Evolutionary conservation across 202 grass and related monocot species (phyloP).

Genomic region (Elaeis oleifera): DNA sequence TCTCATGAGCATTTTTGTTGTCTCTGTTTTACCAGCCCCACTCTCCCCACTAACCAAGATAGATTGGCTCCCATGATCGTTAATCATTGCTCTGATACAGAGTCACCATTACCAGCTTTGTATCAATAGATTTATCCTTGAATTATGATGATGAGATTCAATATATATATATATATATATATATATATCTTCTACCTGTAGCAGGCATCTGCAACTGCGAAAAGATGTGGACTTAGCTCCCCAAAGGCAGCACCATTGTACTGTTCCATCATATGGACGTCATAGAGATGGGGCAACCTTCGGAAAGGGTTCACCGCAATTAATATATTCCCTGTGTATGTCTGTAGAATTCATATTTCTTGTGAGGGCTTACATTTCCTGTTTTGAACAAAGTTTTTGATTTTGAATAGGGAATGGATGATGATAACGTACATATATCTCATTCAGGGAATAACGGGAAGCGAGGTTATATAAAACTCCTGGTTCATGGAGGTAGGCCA

Average conservation of each 20-base stretch:
- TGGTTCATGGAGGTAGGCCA: conserved; percentile 93
- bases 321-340: conserved; percentile 95
- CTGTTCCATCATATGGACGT: conserved; percentile 94
- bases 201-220: conserved; percentile 72
- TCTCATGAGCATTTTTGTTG: conserved; percentile 97
- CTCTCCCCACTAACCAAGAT: conserved; percentile 96
- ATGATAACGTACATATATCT: conserved; percentile 72
- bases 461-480: conserved; percentile 72
- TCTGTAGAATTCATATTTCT: conserved; percentile 33
- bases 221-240: conserved; percentile 90
- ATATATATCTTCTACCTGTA: conserved; percentile 47
- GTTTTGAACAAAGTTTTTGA: conserved; percentile 1
- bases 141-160: not conserved
- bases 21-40: conserved; percentile 93
- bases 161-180: not conserved
- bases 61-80: conserved; percentile 84
- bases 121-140: not conserved
- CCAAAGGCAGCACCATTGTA: conserved; percentile 87
- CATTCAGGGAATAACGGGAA: conserved; percentile 59
- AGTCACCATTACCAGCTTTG: not conserved
- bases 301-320: conserved; percentile 92
- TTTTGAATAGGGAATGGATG: not conserved
- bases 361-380: not conserved
- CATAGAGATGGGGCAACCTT: conserved; percentile 77
- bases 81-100: conserved; percentile 61